These are phyloP conservation scores for Phytophthora tubulina DNA, from an alignment of 352 stramenopile species.

Conservation along the genomic window DNA sequence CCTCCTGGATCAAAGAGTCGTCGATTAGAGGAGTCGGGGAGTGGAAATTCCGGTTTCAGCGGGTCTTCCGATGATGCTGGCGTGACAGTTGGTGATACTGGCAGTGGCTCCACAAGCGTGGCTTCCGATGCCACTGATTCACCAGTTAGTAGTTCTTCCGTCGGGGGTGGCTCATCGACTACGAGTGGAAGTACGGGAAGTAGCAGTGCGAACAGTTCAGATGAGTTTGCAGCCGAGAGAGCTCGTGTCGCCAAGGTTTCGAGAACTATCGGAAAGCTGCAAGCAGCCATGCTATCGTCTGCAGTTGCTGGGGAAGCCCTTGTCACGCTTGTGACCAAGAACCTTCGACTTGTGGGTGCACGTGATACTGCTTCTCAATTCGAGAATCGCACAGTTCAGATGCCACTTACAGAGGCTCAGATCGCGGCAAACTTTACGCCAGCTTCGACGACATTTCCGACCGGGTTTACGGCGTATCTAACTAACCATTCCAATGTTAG, in stretches of 20 bases:
- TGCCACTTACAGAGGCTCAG: conserved; percentile 55
- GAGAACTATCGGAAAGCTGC: conserved; percentile 63
- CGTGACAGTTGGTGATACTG: neutral
- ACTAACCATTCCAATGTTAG: conserved; percentile 10
- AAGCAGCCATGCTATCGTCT: conserved; percentile 51
- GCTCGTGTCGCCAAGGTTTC: conserved; percentile 46
- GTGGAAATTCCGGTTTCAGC: conserved; percentile 10
- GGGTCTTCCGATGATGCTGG: neutral
- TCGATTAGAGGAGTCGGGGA: conserved; percentile 18
- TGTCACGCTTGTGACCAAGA: conserved; percentile 70
- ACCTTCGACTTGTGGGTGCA: conserved; percentile 60
- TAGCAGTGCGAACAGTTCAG: conserved; percentile 14
- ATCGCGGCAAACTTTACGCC: conserved; percentile 61
- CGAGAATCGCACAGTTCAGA: conserved; percentile 43
- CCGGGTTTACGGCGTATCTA: conserved; percentile 55
- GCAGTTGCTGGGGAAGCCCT: conserved; percentile 59
- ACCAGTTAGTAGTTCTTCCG: neutral
- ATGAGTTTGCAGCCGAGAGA: conserved; percentile 47
- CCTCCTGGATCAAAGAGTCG: conserved; percentile 11
- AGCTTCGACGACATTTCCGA: conserved; percentile 59
- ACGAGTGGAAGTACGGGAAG: neutral
- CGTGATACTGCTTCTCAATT: conserved; percentile 58
- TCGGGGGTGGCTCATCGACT: neutral
- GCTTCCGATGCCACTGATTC: neutral
- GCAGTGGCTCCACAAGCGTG: neutral